Evolutionary conservation across 108 stramenopile genomes (phyloP).

Genomic region (Cyclotella sp.): DNA sequence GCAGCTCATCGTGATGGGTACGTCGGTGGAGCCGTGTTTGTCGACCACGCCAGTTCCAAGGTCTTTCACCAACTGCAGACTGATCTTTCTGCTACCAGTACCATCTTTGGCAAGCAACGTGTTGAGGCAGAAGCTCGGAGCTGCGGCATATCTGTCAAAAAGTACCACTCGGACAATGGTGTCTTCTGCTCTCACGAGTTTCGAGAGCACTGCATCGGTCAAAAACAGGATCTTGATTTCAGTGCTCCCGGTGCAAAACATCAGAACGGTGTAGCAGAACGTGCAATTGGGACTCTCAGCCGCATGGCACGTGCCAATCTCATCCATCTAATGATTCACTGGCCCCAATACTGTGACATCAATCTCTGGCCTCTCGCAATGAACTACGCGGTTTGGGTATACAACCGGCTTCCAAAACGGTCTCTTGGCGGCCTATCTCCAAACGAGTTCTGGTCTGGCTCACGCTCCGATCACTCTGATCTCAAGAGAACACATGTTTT

Average conservation of each 20-base stretch:
- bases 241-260: conserved; percentile 66
- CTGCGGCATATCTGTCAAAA: conserved; percentile 24
- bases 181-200: conserved; percentile 40
- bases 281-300: conserved; percentile 53
- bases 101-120: not conserved
- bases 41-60: conserved; percentile 45
- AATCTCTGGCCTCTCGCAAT: conserved; percentile 52
- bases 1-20: conserved; percentile 25
- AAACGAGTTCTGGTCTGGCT: conserved; percentile 27
- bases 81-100: not conserved
- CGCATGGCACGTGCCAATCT: conserved; percentile 54
- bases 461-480: conserved; percentile 1
- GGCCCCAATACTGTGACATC: conserved; percentile 45
- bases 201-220: conserved; percentile 20
- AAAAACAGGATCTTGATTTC: conserved; percentile 41
- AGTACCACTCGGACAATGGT: conserved; percentile 41
- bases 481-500: conserved; percentile 26
- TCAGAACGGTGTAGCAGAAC: conserved; percentile 67
- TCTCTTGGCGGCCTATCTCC: conserved; percentile 37
- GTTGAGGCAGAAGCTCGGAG: not conserved
- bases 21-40: conserved; percentile 1
- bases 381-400: conserved; percentile 53
- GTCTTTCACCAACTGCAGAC: too few relatives aligned
- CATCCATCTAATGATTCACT: conserved; percentile 53
- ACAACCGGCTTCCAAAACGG: conserved; percentile 50